phyloP scores from a whole-genome alignment of 106 monocot species.

The Narthecium ossifragum region DNA sequence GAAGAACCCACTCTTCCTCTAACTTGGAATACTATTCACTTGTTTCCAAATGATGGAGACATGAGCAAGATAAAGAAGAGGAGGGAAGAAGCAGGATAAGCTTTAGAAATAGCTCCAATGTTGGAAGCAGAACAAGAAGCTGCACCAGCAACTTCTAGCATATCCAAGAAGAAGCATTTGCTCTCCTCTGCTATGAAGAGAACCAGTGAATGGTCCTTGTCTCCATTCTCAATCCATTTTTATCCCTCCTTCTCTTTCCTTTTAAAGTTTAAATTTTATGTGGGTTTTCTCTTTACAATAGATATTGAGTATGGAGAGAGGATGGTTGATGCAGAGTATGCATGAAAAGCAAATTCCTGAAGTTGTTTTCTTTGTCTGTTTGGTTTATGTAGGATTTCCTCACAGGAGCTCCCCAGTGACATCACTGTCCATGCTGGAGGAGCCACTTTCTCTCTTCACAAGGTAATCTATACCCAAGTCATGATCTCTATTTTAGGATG shows the following conservation, averaged over 20 bases:
- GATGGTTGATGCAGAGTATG: too few relatives aligned
- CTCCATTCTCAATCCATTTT: neutral
- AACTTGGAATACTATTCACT: too few relatives aligned
- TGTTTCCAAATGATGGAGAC: neutral
- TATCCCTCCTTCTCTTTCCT: neutral
- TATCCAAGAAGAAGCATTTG: constrained; percentile 26
- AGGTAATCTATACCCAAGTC: constrained; percentile 32
- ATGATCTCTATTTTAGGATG: too few relatives aligned
- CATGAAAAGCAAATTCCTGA: neutral
- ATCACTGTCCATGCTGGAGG: constrained; percentile 54
- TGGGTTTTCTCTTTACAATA: neutral
- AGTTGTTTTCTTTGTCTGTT: neutral
- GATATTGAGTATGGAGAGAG: neutral
- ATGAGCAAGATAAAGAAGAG: constrained; percentile 1
- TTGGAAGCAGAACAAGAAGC: constrained; percentile 15
- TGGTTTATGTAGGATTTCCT: constrained; percentile 46
- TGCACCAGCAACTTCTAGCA: constrained; percentile 11
- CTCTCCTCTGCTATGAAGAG: constrained; percentile 52
- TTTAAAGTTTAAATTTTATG: neutral
- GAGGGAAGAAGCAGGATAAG: constrained; percentile 2
- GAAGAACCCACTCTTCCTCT: neutral
- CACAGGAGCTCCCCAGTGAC: constrained; percentile 70
- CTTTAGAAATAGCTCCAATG: constrained; percentile 16
- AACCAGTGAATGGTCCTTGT: constrained; percentile 52
- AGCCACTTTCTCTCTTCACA: constrained; percentile 57